A percentile compares a stretch with the other conserved stretches of the same genome.
phyloP scores from a whole-genome alignment of 2,329 filamentous ascomycete species.

The Botrytis sinoallii region DNA sequence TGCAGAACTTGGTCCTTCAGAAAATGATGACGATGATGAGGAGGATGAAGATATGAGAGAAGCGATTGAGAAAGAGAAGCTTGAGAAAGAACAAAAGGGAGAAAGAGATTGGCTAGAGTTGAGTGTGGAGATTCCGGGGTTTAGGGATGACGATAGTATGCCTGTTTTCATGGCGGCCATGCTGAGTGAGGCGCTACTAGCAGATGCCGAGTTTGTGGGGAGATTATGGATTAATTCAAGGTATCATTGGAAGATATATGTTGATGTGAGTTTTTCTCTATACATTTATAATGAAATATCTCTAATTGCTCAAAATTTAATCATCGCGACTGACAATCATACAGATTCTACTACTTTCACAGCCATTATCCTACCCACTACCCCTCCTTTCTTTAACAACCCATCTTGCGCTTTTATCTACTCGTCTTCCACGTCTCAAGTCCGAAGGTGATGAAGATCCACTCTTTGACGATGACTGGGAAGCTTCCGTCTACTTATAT shows the following conservation, averaged over 20 bases:
- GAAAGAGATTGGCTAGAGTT: slow-evolving; percentile 80
- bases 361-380: slow-evolving; percentile 86
- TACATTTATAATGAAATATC: neutral
- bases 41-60: slow-evolving; percentile 43
- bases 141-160: slow-evolving; percentile 84
- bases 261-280: slow-evolving; percentile 61
- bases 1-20: slow-evolving; percentile 30
- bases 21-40: slow-evolving; percentile 38
- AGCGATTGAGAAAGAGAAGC: slow-evolving; percentile 33
- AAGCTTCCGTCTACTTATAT: slow-evolving; percentile 75
- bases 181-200: slow-evolving; percentile 81
- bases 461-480: slow-evolving; percentile 98
- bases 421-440: slow-evolving; percentile 77
- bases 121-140: slow-evolving; percentile 85
- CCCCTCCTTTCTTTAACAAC: slow-evolving; percentile 89
- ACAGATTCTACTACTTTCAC: slow-evolving; percentile 89
- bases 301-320: neutral
- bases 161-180: slow-evolving; percentile 86
- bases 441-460: slow-evolving; percentile 94
- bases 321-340: slow-evolving; percentile 16
- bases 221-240: slow-evolving; percentile 82
- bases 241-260: slow-evolving; percentile 95
- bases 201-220: slow-evolving; percentile 64
- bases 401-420: slow-evolving; percentile 86
- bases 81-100: slow-evolving; percentile 43